Percentiles rank a stretch among this genome's conserved stretches.
These are phyloP conservation scores for Suillus variegatus DNA, from an alignment of 768 basidiomycete genomes.

Conservation along the genomic window DNA sequence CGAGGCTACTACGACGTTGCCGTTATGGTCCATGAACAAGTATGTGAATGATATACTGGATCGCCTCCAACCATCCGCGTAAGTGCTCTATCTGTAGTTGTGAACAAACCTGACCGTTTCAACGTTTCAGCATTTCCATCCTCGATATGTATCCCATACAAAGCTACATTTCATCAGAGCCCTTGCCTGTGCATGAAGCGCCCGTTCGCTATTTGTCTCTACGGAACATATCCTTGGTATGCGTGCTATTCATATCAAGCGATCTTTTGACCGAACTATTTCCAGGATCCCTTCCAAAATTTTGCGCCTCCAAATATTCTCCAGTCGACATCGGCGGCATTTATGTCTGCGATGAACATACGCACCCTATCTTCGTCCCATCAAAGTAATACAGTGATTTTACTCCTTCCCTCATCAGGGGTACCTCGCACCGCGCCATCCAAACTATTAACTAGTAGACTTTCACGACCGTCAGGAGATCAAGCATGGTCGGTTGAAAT, in stretches of 20 bases:
- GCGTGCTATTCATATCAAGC: background rate
- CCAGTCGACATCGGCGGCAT: slow-evolving; percentile 54
- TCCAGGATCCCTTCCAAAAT: slow-evolving; percentile 36
- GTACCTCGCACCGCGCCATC: slow-evolving; percentile 44
- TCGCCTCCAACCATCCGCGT: slow-evolving; percentile 50
- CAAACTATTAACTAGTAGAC: slow-evolving; percentile 34
- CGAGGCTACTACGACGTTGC: slow-evolving; percentile 48
- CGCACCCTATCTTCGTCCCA: slow-evolving; percentile 5
- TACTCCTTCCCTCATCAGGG: slow-evolving; percentile 52
- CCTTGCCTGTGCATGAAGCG: slow-evolving; percentile 40
- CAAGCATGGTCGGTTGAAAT: slow-evolving; percentile 36
- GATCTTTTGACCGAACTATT: slow-evolving; percentile 4
- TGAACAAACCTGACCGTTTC: background rate
- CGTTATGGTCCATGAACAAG: slow-evolving; percentile 49
- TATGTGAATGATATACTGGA: slow-evolving; percentile 48
- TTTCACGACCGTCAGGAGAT: slow-evolving; percentile 26
- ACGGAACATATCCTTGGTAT: slow-evolving; percentile 11
- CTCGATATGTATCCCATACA: slow-evolving; percentile 55
- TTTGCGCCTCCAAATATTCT: slow-evolving; percentile 61
- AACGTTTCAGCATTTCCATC: slow-evolving; percentile 42
- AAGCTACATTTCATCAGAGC: slow-evolving; percentile 43
- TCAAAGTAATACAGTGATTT: slow-evolving; percentile 16
- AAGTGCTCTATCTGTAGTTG: slow-evolving; percentile 7
- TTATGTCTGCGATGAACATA: slow-evolving; percentile 36
- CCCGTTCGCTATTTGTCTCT: slow-evolving; percentile 56